These are phyloP conservation scores for Panaeolus papilionaceus DNA, from an alignment of 768 basidiomycete species.

Conservation along the genomic window DNA sequence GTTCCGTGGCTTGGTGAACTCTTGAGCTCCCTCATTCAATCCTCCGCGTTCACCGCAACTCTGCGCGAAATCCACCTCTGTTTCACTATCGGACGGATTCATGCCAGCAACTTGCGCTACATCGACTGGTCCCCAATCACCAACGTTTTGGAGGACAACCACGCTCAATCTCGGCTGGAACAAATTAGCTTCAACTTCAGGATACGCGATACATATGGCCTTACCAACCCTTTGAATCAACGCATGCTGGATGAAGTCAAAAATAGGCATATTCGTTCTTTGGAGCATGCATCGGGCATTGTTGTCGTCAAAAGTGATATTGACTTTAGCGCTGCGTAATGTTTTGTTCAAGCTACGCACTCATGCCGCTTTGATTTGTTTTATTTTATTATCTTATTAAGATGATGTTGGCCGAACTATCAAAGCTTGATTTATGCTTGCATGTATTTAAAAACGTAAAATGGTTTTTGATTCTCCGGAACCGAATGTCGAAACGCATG, in stretches of 20 bases:
- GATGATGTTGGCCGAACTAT: too few relatives aligned
- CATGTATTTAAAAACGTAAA: too few relatives aligned
- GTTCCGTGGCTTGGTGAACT: background rate
- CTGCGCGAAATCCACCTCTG: background rate
- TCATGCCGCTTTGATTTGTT: background rate
- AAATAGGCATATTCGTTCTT: background rate
- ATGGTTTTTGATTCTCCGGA: too few relatives aligned
- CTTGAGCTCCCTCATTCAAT: background rate
- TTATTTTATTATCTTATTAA: background rate
- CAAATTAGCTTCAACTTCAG: background rate
- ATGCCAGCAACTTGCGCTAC: background rate
- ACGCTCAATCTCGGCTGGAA: background rate
- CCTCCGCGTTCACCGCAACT: background rate
- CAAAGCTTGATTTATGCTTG: too few relatives aligned
- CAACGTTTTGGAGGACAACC: background rate
- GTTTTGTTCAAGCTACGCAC: background rate
- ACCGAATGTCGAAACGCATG: too few relatives aligned
- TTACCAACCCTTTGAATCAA: background rate
- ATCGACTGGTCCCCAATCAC: background rate
- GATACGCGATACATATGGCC: background rate
- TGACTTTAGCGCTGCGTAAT: background rate
- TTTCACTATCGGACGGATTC: background rate
- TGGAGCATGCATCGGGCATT: background rate
- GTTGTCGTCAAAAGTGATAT: background rate
- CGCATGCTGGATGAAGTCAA: background rate